Conservation (phyloP, 2,329 filamentous ascomycete species). For the Pleurostoma richardsiae region DNA sequence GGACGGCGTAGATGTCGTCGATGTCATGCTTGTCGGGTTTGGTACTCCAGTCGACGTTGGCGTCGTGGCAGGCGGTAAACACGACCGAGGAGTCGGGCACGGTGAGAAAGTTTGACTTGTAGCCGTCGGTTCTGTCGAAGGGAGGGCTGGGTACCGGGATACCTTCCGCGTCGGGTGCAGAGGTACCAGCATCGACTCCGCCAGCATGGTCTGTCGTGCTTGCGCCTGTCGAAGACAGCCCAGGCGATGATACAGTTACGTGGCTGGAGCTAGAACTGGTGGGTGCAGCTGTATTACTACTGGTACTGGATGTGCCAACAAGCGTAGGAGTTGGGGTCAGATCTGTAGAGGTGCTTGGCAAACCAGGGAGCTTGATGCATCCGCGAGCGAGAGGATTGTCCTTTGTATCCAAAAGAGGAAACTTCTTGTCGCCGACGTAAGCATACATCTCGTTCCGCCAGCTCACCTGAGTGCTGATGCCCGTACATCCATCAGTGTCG, state of each 20-base stretch:
- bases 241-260: background rate
- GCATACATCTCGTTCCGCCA: slow-evolving; percentile 19
- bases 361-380: slow-evolving; percentile 12
- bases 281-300: background rate
- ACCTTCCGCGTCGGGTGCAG: background rate
- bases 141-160: background rate
- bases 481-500: slow-evolving; percentile 15
- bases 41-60: no score
- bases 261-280: background rate
- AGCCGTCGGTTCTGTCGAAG: slow-evolving; percentile 13
- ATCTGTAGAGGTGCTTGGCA: slow-evolving; percentile 10
- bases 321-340: background rate
- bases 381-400: slow-evolving; percentile 11
- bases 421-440: slow-evolving; percentile 9
- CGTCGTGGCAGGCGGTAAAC: slow-evolving; percentile 17
- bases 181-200: background rate
- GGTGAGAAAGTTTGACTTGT: slow-evolving; percentile 14
- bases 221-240: slow-evolving; percentile 2
- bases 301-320: background rate
- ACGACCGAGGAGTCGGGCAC: slow-evolving; percentile 11
- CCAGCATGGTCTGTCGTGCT: background rate
- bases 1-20: slow-evolving; percentile 25
- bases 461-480: slow-evolving; percentile 18
- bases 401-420: slow-evolving; percentile 14
- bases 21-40: slow-evolving; percentile 10